phyloP scores from a whole-genome alignment of 257 asterid species.

The Plantago elongata region DNA sequence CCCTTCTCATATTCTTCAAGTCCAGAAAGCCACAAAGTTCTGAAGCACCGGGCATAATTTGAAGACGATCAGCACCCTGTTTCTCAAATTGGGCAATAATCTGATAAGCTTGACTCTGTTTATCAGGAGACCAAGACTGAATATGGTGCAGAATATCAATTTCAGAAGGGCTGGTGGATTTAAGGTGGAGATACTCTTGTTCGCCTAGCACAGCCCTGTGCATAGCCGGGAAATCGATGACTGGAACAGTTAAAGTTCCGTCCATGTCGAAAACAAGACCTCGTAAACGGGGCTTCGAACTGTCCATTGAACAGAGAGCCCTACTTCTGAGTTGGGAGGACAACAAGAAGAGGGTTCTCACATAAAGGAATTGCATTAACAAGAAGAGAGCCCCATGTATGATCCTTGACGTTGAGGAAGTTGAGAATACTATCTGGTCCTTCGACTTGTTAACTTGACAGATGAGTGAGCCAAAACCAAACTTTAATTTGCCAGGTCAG shows the following conservation, averaged over 20 bases:
- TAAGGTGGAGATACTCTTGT: constrained; percentile 45
- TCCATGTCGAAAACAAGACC: constrained; percentile 99
- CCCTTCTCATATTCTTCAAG: constrained; percentile 80
- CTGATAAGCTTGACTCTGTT: constrained; percentile 56
- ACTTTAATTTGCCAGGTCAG: too few species aligned
- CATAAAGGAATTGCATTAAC: too few species aligned
- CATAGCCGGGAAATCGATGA: constrained; percentile 82
- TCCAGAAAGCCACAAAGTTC: constrained; percentile 81
- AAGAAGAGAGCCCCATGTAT: too few species aligned
- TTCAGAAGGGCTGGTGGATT: constrained; percentile 55
- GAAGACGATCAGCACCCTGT: constrained; percentile 76
- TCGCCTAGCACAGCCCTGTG: constrained; percentile 86
- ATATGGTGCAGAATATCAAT: constrained; percentile 84
- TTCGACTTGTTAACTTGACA: too few species aligned
- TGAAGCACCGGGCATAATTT: constrained; percentile 93
- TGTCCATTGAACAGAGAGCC: constrained; percentile 51
- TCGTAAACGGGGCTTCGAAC: constrained; percentile 45
- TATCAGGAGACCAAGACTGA: constrained; percentile 75
- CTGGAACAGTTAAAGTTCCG: constrained; percentile 94
- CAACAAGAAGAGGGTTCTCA: constrained; percentile 23
- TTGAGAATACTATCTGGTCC: too few species aligned
- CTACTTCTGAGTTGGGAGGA: constrained; percentile 21
- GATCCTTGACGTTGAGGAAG: too few species aligned
- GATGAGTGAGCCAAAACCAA: too few species aligned
- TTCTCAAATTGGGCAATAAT: constrained; percentile 77